A percentile compares a stretch with the other conserved stretches of the same genome.
Conservation (phyloP, 768 basidiomycete species). For the Amylocystis lapponica region DNA sequence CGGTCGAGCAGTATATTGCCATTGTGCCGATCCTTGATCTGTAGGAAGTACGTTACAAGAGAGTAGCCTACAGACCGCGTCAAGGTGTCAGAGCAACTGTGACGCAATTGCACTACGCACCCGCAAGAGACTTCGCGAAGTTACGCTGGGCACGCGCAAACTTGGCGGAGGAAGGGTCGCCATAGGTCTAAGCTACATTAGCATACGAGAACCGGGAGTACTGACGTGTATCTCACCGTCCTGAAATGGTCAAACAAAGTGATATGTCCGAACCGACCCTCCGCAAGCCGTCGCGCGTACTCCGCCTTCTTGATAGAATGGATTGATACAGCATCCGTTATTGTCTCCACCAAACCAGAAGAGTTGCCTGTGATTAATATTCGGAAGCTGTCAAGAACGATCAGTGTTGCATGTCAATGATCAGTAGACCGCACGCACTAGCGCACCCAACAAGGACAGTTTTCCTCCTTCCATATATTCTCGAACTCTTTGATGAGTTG, state of each 20-base stretch:
- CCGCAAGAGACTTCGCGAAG: slow-evolving; percentile 89
- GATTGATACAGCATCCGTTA: slow-evolving; percentile 96
- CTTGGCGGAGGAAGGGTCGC: slow-evolving; percentile 79
- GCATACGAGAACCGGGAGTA: background rate
- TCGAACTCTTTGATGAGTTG: slow-evolving; percentile 93
- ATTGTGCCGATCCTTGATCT: slow-evolving; percentile 98
- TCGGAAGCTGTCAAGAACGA: slow-evolving; percentile 61
- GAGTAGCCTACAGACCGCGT: slow-evolving; percentile 65
- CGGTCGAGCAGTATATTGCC: slow-evolving; percentile 96
- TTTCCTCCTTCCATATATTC: slow-evolving; percentile 92
- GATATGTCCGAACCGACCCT: slow-evolving; percentile 80
- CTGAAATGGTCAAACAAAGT: slow-evolving; percentile 90
- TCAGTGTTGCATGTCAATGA: background rate
- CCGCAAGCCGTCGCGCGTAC: slow-evolving; percentile 82
- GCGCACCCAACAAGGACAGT: slow-evolving; percentile 88
- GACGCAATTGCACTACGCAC: slow-evolving; percentile 31
- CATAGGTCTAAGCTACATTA: slow-evolving; percentile 62
- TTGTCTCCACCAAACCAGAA: slow-evolving; percentile 95
- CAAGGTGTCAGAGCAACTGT: background rate
- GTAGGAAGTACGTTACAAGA: slow-evolving; percentile 90
- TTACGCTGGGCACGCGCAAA: slow-evolving; percentile 89
- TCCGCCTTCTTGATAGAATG: slow-evolving; percentile 99
- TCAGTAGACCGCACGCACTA: slow-evolving; percentile 43
- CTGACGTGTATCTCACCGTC: slow-evolving; percentile 44
- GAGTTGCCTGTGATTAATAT: slow-evolving; percentile 91